phyloP scores from a whole-genome alignment of 2,329 filamentous ascomycete species.

The Alternaria infectoria region DNA sequence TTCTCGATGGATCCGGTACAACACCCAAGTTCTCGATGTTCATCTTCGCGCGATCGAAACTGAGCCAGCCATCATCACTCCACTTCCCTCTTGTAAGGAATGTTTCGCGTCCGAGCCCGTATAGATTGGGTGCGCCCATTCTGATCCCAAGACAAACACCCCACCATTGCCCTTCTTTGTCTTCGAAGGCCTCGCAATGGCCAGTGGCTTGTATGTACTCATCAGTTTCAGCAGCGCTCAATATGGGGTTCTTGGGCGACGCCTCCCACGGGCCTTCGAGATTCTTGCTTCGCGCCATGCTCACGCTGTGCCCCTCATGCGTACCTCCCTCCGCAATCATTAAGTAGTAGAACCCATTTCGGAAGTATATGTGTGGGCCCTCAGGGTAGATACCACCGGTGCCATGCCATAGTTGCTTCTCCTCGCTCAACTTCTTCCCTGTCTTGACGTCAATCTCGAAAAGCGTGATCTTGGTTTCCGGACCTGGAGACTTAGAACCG shows the following conservation, averaged over 20 bases:
- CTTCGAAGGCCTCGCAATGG: slow-evolving; percentile 21
- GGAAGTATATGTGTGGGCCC: slow-evolving; percentile 45
- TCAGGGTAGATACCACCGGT: slow-evolving; percentile 39
- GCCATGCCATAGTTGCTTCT: slow-evolving; percentile 39
- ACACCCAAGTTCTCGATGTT: background rate
- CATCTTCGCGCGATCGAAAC: slow-evolving; percentile 11
- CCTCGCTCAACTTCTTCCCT: slow-evolving; percentile 21
- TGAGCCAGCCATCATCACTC: slow-evolving; percentile 15
- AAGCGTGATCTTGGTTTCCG: slow-evolving; percentile 21
- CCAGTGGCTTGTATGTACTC: slow-evolving; percentile 23
- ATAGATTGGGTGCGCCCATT: background rate
- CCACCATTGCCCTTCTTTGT: slow-evolving; percentile 17
- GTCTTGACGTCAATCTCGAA: slow-evolving; percentile 38
- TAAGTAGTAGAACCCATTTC: slow-evolving; percentile 43
- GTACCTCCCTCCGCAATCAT: slow-evolving; percentile 42
- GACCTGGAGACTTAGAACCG: slow-evolving; percentile 25
- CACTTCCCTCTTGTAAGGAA: slow-evolving; percentile 14
- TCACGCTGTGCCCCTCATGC: slow-evolving; percentile 14
- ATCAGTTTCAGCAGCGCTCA: slow-evolving; percentile 13
- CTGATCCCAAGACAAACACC: slow-evolving; percentile 19
- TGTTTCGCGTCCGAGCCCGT: slow-evolving; percentile 19
- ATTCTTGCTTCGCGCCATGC: slow-evolving; percentile 17
- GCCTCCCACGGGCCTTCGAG: slow-evolving; percentile 19
- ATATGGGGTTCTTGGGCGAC: slow-evolving; percentile 14
- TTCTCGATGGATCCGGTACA: background rate